phyloP scores from a whole-genome alignment of 805 yeast species.

The Debaryomyces castellii region DNA sequence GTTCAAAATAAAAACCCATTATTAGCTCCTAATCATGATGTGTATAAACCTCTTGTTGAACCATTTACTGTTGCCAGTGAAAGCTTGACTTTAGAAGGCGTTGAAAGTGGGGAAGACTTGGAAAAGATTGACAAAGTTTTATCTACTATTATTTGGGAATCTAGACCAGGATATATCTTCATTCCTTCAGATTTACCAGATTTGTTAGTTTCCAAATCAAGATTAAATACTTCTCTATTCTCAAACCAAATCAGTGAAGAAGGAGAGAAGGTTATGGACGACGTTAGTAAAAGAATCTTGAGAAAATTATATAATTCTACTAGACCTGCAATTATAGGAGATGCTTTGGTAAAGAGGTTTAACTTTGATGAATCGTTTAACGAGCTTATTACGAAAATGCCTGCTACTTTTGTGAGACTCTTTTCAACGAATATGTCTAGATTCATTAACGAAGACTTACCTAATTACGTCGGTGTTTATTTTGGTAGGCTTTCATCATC shows the following conservation, averaged over 20 bases:
- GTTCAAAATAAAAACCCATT: slow-evolving; percentile 51
- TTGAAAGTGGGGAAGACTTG: slow-evolving; percentile 39
- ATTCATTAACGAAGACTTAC: slow-evolving; percentile 69
- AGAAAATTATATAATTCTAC: slow-evolving; percentile 49
- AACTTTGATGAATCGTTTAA: slow-evolving; percentile 45
- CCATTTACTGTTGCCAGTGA: slow-evolving; percentile 49
- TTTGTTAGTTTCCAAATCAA: slow-evolving; percentile 18
- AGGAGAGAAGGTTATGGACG: slow-evolving; percentile 14
- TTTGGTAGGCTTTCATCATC: slow-evolving; percentile 54
- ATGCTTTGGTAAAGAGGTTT: slow-evolving; percentile 66
- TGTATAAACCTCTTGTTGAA: slow-evolving; percentile 64
- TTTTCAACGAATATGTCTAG: slow-evolving; percentile 67
- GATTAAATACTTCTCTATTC: slow-evolving; percentile 17
- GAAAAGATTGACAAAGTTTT: slow-evolving; percentile 69
- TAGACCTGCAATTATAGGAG: slow-evolving; percentile 70
- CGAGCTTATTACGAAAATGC: slow-evolving; percentile 49
- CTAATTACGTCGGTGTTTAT: slow-evolving; percentile 69
- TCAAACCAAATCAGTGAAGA: slow-evolving; percentile 1
- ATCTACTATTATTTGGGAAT: slow-evolving; percentile 48
- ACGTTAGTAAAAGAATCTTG: slow-evolving; percentile 39
- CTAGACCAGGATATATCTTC: slow-evolving; percentile 81
- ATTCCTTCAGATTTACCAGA: slow-evolving; percentile 72
- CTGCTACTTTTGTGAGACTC: slow-evolving; percentile 36
- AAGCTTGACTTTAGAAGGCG: slow-evolving; percentile 31
- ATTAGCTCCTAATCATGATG: slow-evolving; percentile 59